Conservation (phyloP, 2,329 filamentous ascomycete species). For the Taxawa tesnikishii region DNA sequence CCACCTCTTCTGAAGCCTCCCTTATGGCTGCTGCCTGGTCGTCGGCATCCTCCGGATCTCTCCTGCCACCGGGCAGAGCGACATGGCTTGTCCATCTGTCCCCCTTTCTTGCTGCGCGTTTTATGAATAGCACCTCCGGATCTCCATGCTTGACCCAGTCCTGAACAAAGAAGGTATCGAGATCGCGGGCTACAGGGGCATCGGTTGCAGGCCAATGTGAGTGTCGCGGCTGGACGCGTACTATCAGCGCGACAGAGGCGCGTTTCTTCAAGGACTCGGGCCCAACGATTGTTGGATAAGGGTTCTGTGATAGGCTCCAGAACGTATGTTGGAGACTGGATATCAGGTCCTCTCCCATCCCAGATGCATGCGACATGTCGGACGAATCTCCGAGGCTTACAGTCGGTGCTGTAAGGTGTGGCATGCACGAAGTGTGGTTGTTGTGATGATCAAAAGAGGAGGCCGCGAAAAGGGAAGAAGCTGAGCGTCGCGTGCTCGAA, state of each 20-base stretch:
- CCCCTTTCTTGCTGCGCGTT: constrained; percentile 50
- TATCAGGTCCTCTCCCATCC: constrained; percentile 24
- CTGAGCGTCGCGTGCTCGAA: too few species aligned
- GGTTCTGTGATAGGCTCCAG: constrained; percentile 27
- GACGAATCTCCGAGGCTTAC: too few species aligned
- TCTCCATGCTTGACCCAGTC: constrained; percentile 54
- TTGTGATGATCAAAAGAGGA: too few species aligned
- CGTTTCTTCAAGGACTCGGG: constrained; percentile 42
- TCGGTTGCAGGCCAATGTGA: constrained; percentile 34
- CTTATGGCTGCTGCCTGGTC: constrained; percentile 51
- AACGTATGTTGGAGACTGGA: constrained; percentile 29
- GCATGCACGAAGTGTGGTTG: too few species aligned
- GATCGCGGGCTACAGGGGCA: constrained; percentile 18
- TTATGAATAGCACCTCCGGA: constrained; percentile 60
- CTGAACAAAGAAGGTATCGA: constrained; percentile 48
- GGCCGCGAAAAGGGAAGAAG: too few species aligned
- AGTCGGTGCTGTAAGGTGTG: too few species aligned
- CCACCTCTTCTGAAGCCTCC: constrained; percentile 56
- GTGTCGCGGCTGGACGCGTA: constrained; percentile 49
- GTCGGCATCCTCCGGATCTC: constrained; percentile 51
- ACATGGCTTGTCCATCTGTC: constrained; percentile 61
- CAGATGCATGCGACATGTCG: too few species aligned
- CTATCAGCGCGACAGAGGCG: constrained; percentile 53
- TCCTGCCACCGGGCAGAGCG: constrained; percentile 54
- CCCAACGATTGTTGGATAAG: constrained; percentile 37